A percentile compares a stretch with the other conserved stretches of the same genome.
Evolutionary conservation across 2,329 filamentous ascomycete genomes (phyloP).

Genomic region (Xylariaceae sp.): DNA sequence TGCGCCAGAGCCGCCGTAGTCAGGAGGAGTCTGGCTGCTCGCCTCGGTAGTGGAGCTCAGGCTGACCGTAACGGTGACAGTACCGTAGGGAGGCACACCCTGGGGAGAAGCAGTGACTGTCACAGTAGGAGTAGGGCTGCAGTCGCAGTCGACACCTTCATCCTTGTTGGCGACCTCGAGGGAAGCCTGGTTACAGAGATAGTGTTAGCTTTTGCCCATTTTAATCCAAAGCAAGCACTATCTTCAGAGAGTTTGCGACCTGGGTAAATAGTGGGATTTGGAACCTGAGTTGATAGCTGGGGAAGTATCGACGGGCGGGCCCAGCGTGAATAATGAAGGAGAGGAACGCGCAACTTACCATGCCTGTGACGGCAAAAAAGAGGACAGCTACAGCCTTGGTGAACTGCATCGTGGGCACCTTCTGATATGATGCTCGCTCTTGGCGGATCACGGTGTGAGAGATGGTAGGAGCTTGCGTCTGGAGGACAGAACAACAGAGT

Average conservation of each 20-base stretch:
- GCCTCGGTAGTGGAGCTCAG: constrained; percentile 2
- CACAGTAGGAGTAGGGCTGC: constrained; percentile 14
- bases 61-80: constrained; percentile 13
- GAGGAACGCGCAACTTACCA: constrained; percentile 22
- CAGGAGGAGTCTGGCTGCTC: constrained; percentile 10
- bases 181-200: constrained; percentile 14
- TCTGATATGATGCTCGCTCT: background rate
- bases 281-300: constrained; percentile 3
- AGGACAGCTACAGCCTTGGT: constrained; percentile 21
- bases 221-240: no score
- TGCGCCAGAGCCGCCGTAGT: constrained; percentile 11
- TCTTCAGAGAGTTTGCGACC: no score
- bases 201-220: background rate
- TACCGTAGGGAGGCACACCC: constrained; percentile 4
- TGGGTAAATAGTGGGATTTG: no score
- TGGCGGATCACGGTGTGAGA: background rate
- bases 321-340: background rate
- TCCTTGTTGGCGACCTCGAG: constrained; percentile 15
- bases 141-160: constrained; percentile 18
- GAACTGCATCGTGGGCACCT: constrained; percentile 26
- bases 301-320: background rate
- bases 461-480: background rate
- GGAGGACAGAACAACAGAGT: background rate
- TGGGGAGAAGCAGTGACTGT: constrained; percentile 18
- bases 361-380: constrained; percentile 22